Evolutionary conservation across 2,329 filamentous ascomycete species (phyloP).

Genomic region (Colletotrichum aenigma): DNA sequence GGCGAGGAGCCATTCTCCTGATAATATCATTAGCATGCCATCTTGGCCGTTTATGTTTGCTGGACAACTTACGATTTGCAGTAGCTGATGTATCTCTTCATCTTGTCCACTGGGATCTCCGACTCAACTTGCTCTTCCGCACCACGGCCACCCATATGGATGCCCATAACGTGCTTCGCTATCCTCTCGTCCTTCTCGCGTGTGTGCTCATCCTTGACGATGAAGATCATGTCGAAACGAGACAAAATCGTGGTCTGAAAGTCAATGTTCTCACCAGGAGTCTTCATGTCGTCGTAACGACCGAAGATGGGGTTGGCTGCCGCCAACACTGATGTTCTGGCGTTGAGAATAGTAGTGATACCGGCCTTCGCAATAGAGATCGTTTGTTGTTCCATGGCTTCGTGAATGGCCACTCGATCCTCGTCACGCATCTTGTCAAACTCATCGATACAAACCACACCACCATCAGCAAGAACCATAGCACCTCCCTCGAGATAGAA

Average conservation of each 20-base stretch:
- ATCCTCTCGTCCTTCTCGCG: slow-evolving; percentile 89
- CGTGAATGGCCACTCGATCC: slow-evolving; percentile 96
- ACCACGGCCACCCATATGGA: slow-evolving; percentile 90
- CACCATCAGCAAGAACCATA: slow-evolving; percentile 96
- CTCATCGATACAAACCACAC: slow-evolving; percentile 98
- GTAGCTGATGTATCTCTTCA: slow-evolving; percentile 97
- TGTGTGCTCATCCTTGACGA: slow-evolving; percentile 94
- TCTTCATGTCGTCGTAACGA: slow-evolving; percentile 97
- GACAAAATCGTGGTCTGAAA: slow-evolving; percentile 98
- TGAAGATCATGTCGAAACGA: slow-evolving; percentile 99
- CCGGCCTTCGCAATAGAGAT: slow-evolving; percentile 99
- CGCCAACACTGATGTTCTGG: slow-evolving; percentile 90
- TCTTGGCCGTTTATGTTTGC: neutral
- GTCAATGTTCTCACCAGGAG: slow-evolving; percentile 97
- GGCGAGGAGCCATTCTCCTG: slow-evolving; percentile 90
- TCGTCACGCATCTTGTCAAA: slow-evolving; percentile 99
- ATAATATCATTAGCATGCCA: slow-evolving; percentile 30
- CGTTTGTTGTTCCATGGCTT: slow-evolving; percentile 99
- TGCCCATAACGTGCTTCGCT: slow-evolving; percentile 94
- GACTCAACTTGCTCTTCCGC: slow-evolving; percentile 83
- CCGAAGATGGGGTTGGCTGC: slow-evolving; percentile 98
- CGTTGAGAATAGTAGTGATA: slow-evolving; percentile 97
- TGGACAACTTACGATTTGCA: slow-evolving; percentile 78
- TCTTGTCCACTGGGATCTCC: slow-evolving; percentile 93
- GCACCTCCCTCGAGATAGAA: slow-evolving; percentile 98